Evolutionary conservation across 2,329 filamentous ascomycete species (phyloP).

Genomic region (Xylariaceae sp.): DNA sequence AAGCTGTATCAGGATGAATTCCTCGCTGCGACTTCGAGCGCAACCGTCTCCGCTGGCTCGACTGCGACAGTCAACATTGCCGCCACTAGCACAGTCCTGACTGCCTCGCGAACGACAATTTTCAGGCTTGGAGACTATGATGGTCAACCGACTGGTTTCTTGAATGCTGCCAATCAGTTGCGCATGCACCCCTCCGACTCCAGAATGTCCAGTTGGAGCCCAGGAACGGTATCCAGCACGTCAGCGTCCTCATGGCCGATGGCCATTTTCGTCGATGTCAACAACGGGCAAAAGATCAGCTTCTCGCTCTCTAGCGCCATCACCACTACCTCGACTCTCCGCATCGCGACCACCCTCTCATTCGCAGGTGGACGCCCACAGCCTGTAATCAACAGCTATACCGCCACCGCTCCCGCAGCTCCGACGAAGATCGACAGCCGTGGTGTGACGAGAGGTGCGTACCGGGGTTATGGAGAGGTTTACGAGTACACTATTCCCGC

Average conservation of each 20-base stretch:
- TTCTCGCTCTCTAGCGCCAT: constrained; percentile 45
- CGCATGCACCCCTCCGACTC: constrained; percentile 42
- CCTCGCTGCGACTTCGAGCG: constrained; percentile 44
- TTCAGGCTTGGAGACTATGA: constrained; percentile 59
- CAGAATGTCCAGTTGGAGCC: constrained; percentile 22
- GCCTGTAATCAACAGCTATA: constrained; percentile 36
- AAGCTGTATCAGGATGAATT: constrained; percentile 57
- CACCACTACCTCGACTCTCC: constrained; percentile 46
- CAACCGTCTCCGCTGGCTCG: constrained; percentile 46
- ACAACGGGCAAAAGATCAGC: constrained; percentile 30
- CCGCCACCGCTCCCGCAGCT: constrained; percentile 30
- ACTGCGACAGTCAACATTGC: constrained; percentile 48
- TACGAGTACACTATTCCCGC: constrained; percentile 52
- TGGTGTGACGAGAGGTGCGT: constrained; percentile 57
- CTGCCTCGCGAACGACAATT: constrained; percentile 43
- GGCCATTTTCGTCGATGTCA: constrained; percentile 56
- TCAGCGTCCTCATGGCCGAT: constrained; percentile 51
- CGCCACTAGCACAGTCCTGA: constrained; percentile 32
- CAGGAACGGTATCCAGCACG: constrained; percentile 46
- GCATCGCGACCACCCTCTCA: constrained; percentile 56
- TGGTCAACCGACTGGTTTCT: constrained; percentile 53
- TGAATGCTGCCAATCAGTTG: constrained; percentile 56
- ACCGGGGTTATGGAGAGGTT: constrained; percentile 54
- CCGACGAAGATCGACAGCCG: constrained; percentile 53
- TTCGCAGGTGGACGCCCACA: constrained; percentile 55